A percentile compares a stretch with the other conserved stretches of the same genome.
Evolutionary conservation across 2,329 filamentous ascomycete species (phyloP).

Genomic region (Boeremia exigua): DNA sequence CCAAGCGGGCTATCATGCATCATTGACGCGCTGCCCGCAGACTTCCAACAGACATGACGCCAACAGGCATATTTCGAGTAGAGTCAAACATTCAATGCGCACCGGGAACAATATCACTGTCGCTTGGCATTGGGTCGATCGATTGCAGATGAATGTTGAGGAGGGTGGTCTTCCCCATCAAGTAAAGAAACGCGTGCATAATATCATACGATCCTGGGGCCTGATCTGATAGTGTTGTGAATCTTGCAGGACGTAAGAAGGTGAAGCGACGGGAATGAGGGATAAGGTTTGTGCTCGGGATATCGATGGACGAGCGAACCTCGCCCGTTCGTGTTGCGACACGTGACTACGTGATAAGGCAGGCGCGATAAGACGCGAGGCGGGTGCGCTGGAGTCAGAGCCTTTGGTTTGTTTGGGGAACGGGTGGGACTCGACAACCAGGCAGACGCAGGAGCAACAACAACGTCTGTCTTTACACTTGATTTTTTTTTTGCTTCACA

Average conservation of each 20-base stretch:
- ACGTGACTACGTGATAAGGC: constrained; percentile 17
- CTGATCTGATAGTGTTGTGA: neutral
- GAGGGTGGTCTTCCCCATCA: neutral
- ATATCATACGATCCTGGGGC: neutral
- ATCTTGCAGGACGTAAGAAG: constrained; percentile 2
- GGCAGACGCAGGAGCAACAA: constrained; percentile 11
- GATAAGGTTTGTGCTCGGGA: constrained; percentile 1
- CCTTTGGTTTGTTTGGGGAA: constrained; percentile 9
- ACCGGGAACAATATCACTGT: neutral
- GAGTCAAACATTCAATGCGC: neutral
- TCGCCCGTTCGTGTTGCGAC: neutral
- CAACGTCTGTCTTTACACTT: neutral
- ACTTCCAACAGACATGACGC: neutral
- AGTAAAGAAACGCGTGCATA: neutral
- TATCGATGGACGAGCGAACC: neutral
- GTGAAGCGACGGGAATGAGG: neutral
- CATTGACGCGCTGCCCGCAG: neutral
- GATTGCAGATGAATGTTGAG: constrained; percentile 1
- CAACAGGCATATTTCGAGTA: neutral
- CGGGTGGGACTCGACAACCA: constrained; percentile 4
- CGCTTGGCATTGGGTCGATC: neutral
- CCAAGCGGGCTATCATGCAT: neutral
- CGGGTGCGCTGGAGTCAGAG: constrained; percentile 14
- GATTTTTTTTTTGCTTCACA: neutral
- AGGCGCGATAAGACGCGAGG: constrained; percentile 3